phyloP scores from a whole-genome alignment of 148 eudicot species.

The Drosera capensis region DNA sequence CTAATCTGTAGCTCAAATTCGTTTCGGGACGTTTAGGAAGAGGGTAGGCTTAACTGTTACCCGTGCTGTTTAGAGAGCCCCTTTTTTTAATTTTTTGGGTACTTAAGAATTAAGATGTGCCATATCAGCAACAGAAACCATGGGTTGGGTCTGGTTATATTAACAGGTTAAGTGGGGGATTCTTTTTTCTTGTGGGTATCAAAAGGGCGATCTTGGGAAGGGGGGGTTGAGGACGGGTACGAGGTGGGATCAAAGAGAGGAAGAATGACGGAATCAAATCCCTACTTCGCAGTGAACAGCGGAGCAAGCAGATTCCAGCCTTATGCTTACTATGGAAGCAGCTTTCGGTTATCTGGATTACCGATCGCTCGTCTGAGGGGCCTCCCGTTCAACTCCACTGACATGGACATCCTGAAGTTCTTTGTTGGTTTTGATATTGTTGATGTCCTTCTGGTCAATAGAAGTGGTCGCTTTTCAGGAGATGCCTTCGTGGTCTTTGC shows the following conservation, averaged over 20 bases:
- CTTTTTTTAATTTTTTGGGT: no score
- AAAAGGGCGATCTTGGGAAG: constrained; percentile 90
- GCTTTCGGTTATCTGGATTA: constrained; percentile 36
- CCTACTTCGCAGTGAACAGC: constrained; percentile 92
- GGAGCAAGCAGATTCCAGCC: constrained; percentile 32
- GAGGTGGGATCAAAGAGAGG: constrained; percentile 98
- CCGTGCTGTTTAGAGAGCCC: no score
- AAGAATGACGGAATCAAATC: constrained; percentile 94
- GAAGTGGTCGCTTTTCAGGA: constrained; percentile 53
- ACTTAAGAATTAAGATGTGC: no score
- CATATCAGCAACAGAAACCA: no score
- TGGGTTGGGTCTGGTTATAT: constrained; percentile 88
- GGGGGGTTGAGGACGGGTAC: constrained; percentile 96
- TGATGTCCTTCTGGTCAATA: constrained; percentile 61
- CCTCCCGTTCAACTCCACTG: constrained; percentile 79
- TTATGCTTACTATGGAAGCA: constrained; percentile 25
- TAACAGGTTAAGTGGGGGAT: constrained; percentile 86
- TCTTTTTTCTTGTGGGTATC: constrained; percentile 57
- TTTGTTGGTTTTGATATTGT: constrained; percentile 78
- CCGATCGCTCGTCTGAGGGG: constrained; percentile 82
- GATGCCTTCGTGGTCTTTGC: constrained; percentile 78
- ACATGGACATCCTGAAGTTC: constrained; percentile 61
- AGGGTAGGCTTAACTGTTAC: no score
- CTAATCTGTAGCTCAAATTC: no score
- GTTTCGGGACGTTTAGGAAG: no score